Evolutionary conservation across 2,329 filamentous ascomycete species (phyloP).

Genomic region (Metarhizium guizhouense): DNA sequence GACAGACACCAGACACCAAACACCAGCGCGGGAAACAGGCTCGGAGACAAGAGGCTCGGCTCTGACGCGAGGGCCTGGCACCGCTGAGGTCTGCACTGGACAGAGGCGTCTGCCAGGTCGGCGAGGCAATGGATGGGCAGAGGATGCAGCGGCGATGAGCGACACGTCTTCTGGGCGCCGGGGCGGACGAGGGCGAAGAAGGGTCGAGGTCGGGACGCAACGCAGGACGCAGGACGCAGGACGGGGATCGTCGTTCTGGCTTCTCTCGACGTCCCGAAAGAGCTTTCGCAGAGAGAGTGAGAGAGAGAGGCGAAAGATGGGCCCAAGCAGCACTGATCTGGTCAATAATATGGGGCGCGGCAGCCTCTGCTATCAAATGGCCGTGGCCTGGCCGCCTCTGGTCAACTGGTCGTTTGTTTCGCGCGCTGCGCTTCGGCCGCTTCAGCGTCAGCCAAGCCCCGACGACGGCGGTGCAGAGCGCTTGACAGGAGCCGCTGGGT

Average conservation of each 20-base stretch:
- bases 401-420: not conserved
- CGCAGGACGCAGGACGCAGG: slow-evolving; percentile 5
- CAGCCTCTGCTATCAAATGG: not conserved
- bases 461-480: slow-evolving; percentile 2
- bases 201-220: slow-evolving; percentile 13
- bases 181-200: slow-evolving; percentile 9
- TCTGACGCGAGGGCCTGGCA: not conserved
- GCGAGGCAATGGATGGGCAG: not conserved
- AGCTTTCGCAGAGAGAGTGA: not conserved
- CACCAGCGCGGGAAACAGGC: not conserved
- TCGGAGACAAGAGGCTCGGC: slow-evolving; percentile 2
- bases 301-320: not conserved
- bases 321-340: not conserved
- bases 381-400: not conserved
- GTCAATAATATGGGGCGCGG: not conserved
- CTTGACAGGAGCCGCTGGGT: not conserved
- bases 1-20: not conserved
- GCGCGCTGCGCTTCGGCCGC: slow-evolving; percentile 2
- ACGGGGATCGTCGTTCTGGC: slow-evolving; percentile 8
- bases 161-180: slow-evolving; percentile 5
- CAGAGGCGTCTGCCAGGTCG: not conserved
- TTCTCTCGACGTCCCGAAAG: not conserved
- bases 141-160: not conserved
- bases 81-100: not conserved
- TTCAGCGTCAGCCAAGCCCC: slow-evolving; percentile 4